A percentile compares a stretch with the other conserved stretches of the same genome.
These are phyloP conservation scores for Avena eriantha DNA, from an alignment of 176 grass and related monocot species.

Conservation along the genomic window DNA sequence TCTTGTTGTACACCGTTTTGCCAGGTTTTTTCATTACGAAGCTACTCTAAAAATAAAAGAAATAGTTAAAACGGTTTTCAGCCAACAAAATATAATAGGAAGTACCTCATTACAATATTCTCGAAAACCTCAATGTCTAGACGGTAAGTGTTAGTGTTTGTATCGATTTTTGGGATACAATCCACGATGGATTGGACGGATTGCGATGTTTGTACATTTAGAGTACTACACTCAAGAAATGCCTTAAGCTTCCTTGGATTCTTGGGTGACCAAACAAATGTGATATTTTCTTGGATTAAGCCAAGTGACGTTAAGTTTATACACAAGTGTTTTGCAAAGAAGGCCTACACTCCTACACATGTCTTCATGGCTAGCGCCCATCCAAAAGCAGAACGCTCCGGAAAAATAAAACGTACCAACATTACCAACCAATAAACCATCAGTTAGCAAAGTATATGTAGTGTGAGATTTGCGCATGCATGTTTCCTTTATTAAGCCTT, in stretches of 20 bases:
- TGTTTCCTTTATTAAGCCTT: neutral
- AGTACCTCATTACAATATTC: neutral
- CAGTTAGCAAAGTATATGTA: neutral
- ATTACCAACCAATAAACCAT: neutral
- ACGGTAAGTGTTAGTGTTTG: neutral
- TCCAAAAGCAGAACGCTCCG: neutral
- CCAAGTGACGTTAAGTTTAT: neutral
- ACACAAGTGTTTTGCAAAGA: conserved; percentile 8
- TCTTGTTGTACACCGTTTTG: neutral
- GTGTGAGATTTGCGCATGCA: neutral
- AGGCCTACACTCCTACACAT: neutral
- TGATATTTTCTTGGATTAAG: neutral
- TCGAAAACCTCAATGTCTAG: too few species aligned
- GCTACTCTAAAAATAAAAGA: neutral
- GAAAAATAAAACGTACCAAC: neutral
- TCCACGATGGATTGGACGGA: neutral
- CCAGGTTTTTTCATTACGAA: neutral
- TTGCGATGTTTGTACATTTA: neutral
- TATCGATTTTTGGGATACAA: neutral
- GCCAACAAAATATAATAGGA: neutral
- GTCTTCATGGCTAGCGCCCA: neutral
- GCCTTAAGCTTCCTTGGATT: neutral
- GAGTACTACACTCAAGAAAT: neutral
- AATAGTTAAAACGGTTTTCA: neutral
- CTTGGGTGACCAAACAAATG: neutral